Evolutionary conservation across 176 grass and related monocot species (phyloP), one percentile per base, ranked within the genome.

Genomic region (Coix lacrymajobi): DNA sequence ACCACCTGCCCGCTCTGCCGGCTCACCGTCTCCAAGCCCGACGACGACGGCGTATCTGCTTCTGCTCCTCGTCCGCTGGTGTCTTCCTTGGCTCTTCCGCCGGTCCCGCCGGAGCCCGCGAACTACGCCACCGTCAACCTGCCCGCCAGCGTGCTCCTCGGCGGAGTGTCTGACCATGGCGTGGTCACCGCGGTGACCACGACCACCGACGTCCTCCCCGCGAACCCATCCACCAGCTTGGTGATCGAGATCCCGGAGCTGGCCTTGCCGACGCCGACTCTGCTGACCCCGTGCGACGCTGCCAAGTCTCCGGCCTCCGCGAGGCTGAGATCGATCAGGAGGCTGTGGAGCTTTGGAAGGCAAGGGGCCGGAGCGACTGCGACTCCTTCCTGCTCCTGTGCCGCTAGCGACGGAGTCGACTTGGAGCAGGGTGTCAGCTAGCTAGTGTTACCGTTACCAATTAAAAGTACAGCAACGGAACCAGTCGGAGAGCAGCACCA

Each of bases 1-100:
- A 84, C 88, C 44, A 89, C 90, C 11, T 93, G 90, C 16, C 90
- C 90, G 41, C 87, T 95, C 74, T 98, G 93, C 73, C 88, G 91
- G 3, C 77, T 89, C 15, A 79, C 91, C 73, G 88, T 91, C 83
- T 76, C 86, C 71, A 91, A 92, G 44, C 88, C 79, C 34, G 82
- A 88, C 40, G 71, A 72, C 16, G 81, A 85, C 37, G 75, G 69
- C 13, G 9, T 25, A 11, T 58, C 22, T n/a, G n/a, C n/a, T n/a
- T n/a, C n/a, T n/a, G n/a, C n/a, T 24, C 54, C 54, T 58, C 38
- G 78, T 75, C 69, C 69, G n/a, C n/a, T n/a, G 20, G 46, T n/a
- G 17, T 22, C 67, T 3, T 52, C 15, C 2, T 0, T 40, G 52
- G 6, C 62, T 87, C 71, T 89, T 40, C 43, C 81, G 41, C 16